Evolutionary conservation across 345 rosid genomes (phyloP), one percentile per base, ranked within the genome.

Genomic region (Populus nigra): DNA sequence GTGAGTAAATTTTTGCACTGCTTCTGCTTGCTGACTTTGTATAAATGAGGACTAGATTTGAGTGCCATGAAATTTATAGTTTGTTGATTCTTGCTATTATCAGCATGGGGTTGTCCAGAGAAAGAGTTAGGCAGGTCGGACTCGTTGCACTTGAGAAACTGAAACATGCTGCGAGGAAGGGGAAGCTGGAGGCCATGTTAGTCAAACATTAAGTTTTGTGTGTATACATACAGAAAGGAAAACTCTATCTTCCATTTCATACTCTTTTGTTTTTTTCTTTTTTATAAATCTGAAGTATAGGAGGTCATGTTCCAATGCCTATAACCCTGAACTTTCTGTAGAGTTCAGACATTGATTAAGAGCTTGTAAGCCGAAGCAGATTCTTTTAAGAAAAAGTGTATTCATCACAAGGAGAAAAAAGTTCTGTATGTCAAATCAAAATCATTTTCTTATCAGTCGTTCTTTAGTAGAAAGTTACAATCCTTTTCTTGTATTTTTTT

Each of bases 81-180:
- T 23, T 59, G 27, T 9, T 59, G 16, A 59, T 59, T 59, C 22
- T 13, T 31, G 27, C 45, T 36, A 35, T 49, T 71, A 83, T 68
- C 94, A 93, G 98, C 77, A 92, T 93, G 81, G 99, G 99, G 65
- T 86, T 96, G 83, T 96, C 99, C 18, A 83, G 99, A 82, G 99
- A 92, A 85, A 87, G 98, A 77, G 99, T 93, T 16, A 80, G 98
- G 84, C 97, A 96, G 78, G 90, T 93, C 5, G 99, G 98, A 69
- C 97, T 96, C 8, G 97, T 93, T 16, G 94, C 98, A 0, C 79
- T 93, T 11, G 98, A 96, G 94, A 96, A 92, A 83, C 91, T 96
- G 81, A 92, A 93, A 82, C 88, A 90, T 62, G 93, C 89, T 7
- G 99, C 99, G 3, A 93, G 97, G 89, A 90, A 88, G 87, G 87